A percentile compares a stretch with the other conserved stretches of the same genome.
These are phyloP conservation scores for Aspergillus phoenicis DNA, from an alignment of 2,329 filamentous ascomycete species.

Conservation along the genomic window DNA sequence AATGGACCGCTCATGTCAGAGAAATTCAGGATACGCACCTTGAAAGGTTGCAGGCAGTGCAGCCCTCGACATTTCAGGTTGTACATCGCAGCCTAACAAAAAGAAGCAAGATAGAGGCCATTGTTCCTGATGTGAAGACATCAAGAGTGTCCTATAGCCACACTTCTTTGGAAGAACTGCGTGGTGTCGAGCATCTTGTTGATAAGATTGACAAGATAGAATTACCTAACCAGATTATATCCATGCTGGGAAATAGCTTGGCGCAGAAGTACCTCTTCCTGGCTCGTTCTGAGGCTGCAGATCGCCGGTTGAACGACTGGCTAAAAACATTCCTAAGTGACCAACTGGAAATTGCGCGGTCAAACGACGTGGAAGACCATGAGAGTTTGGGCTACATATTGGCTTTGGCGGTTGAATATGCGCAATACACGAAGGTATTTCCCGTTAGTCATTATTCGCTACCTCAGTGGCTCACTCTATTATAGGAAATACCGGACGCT, in stretches of 20 bases:
- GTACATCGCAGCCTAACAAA: conserved; percentile 56
- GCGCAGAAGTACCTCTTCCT: conserved; percentile 74
- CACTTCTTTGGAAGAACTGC: conserved; percentile 72
- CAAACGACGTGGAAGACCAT: conserved; percentile 51
- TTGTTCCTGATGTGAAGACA: conserved; percentile 72
- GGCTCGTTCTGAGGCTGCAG: conserved; percentile 60
- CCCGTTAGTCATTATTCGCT: not conserved
- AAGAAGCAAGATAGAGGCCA: conserved; percentile 52
- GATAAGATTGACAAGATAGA: conserved; percentile 76
- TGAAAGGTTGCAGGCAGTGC: conserved; percentile 44
- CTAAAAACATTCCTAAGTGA: conserved; percentile 43
- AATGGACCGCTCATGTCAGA: conserved; percentile 71
- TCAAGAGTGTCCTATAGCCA: conserved; percentile 66
- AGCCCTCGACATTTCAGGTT: conserved; percentile 65
- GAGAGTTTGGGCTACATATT: conserved; percentile 42
- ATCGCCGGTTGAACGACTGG: conserved; percentile 41
- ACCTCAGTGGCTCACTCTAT: conserved; percentile 7
- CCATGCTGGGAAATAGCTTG: conserved; percentile 73
- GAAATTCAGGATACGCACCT: conserved; percentile 64
- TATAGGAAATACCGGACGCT: conserved; percentile 37
- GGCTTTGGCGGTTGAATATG: conserved; percentile 37
- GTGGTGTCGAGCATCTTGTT: conserved; percentile 69
- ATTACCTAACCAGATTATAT: conserved; percentile 78
- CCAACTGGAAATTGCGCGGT: conserved; percentile 36
- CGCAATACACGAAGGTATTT: conserved; percentile 42